Conservation (phyloP, 2,329 filamentous ascomycete species). For the Thermothelomyces thermophilus region DNA sequence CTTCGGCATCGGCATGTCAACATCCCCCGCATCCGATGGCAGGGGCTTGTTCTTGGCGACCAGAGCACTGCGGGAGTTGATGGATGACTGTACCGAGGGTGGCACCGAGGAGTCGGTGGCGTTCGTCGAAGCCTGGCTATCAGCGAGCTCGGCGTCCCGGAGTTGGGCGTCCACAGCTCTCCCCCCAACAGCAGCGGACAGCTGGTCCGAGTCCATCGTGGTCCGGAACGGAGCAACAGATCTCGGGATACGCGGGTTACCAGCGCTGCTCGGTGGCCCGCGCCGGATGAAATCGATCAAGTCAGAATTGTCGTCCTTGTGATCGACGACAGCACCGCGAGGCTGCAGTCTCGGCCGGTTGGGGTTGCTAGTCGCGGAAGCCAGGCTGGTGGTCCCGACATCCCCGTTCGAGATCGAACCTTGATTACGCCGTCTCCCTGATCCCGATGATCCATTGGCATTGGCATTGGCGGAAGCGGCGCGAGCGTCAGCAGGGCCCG, state of each 20-base stretch:
- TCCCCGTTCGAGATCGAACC: slow-evolving; percentile 31
- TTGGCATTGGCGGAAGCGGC: slow-evolving; percentile 21
- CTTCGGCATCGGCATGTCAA: slow-evolving; percentile 53
- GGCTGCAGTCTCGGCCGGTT: slow-evolving; percentile 57
- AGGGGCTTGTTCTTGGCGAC: slow-evolving; percentile 39
- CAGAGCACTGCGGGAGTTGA: slow-evolving; percentile 70
- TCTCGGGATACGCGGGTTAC: slow-evolving; percentile 67
- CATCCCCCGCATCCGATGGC: slow-evolving; percentile 35
- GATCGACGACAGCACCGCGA: slow-evolving; percentile 60
- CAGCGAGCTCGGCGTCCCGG: slow-evolving; percentile 46
- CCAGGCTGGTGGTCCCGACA: slow-evolving; percentile 35
- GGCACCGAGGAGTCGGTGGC: slow-evolving; percentile 51
- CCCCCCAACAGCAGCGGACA: slow-evolving; percentile 48
- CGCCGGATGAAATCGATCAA: slow-evolving; percentile 93
- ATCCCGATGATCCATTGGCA: slow-evolving; percentile 19
- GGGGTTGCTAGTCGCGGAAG: slow-evolving; percentile 29
- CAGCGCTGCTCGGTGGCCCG: slow-evolving; percentile 60
- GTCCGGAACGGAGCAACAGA: slow-evolving; percentile 78
- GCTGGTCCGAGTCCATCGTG: slow-evolving; percentile 80
- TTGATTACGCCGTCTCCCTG: slow-evolving; percentile 30
- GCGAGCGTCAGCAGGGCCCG: slow-evolving; percentile 57
- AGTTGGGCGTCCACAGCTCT: slow-evolving; percentile 52
- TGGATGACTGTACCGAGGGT: slow-evolving; percentile 53
- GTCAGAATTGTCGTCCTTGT: slow-evolving; percentile 66
- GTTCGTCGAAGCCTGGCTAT: slow-evolving; percentile 49